Conservation (phyloP, 1,139 yeast genomes). For the Sugiyamaella sp. region DNA sequence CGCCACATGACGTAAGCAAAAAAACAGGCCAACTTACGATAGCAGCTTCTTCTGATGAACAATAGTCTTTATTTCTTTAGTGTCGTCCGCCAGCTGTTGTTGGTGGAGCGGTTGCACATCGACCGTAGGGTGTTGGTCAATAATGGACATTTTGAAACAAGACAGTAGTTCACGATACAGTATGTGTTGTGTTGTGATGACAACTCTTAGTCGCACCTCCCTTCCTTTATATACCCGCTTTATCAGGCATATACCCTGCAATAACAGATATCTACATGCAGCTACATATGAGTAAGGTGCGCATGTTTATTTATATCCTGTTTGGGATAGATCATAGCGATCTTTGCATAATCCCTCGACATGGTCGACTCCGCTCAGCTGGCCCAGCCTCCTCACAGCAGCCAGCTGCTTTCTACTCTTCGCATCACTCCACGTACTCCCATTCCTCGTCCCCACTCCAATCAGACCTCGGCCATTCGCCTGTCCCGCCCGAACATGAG, state of each 20-base stretch:
- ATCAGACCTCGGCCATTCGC: too few species aligned
- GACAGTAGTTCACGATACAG: too few species aligned
- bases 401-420: not conserved
- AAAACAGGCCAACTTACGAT: constrained; percentile 27
- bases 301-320: constrained; percentile 5
- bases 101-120: constrained; percentile 30
- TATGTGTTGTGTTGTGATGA: too few species aligned
- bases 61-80: constrained; percentile 22
- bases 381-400: not conserved
- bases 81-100: constrained; percentile 22
- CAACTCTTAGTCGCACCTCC: not conserved
- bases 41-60: constrained; percentile 32
- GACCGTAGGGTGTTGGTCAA: constrained; percentile 10
- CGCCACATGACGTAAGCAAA: not conserved
- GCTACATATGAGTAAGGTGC: not conserved
- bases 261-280: constrained; percentile 1
- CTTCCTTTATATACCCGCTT: not conserved
- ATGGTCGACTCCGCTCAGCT: not conserved
- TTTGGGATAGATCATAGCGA: not conserved
- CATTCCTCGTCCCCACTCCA: too few species aligned
- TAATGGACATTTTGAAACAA: constrained; percentile 10
- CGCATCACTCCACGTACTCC: too few species aligned
- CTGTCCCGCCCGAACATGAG: too few species aligned
- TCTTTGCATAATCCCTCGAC: too few species aligned
- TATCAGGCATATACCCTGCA: constrained; percentile 6